Conservation (phyloP, 345 rosid genomes). For the Gossypium bickii region DNA sequence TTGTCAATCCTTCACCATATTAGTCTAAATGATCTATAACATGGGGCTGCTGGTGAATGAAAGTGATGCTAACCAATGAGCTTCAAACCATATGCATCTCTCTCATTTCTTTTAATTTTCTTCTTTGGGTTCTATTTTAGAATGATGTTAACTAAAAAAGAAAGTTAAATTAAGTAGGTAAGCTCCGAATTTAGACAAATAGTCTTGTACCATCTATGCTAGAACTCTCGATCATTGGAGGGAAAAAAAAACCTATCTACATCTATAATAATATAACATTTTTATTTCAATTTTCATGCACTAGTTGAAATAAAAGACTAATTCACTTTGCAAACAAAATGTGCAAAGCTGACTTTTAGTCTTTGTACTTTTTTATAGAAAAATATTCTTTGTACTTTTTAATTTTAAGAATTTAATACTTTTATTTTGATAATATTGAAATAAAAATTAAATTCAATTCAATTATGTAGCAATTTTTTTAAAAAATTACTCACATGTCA, state of each 20-base stretch:
- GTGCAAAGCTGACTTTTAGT: no score
- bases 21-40: constrained; percentile 7
- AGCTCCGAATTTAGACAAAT: constrained; percentile 1
- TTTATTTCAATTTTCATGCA: no score
- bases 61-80: constrained; percentile 13
- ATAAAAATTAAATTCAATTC: no score
- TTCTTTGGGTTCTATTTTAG: neutral
- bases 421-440: no score
- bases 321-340: no score
- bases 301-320: no score
- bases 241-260: neutral
- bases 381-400: no score
- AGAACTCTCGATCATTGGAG: neutral
- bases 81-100: constrained; percentile 18
- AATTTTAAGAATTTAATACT: no score
- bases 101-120: neutral
- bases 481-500: no score
- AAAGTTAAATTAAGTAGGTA: constrained; percentile 1
- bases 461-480: no score
- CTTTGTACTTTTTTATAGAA: no score
- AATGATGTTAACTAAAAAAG: neutral
- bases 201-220: neutral
- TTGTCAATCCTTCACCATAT: constrained; percentile 11
- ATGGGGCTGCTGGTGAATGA: constrained; percentile 16
- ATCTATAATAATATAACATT: no score